Base-by-base conservation (phyloP, 768 basidiomycete species). In the Hericium coralloides region DNA sequence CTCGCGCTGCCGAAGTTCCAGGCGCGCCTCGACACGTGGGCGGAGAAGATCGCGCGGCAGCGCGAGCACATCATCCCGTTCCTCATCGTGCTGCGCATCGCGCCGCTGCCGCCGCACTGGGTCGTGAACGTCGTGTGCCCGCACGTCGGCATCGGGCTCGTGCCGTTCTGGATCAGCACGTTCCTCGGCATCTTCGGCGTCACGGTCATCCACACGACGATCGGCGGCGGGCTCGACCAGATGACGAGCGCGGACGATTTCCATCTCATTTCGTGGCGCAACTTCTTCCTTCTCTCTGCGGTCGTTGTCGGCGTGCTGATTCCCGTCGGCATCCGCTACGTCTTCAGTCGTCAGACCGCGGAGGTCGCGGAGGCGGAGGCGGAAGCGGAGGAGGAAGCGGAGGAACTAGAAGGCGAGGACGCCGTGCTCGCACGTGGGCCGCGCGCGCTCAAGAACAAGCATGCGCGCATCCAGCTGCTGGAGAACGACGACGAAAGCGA, bases 211-310 rank as follows among this genome's bases (percentile, higher is more conserved):
- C 95, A 98, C 66, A 94, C 92, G 0, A 92, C 92, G 14, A 98
- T 98, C 59, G 93, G 93, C 1, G 86, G 89, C 12, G 87, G 94
- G 7, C 77, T 98, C 26, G 95, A 98, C 62, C 84, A 93, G 59
- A 98, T 98, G 95, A 95, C 95, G 5, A 87, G 85, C 48, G 79
- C 95, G 1, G 89, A 82, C 37, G 95, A 98, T 68, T 98, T 98
- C 68, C 86, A 95, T 70, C 79, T 98, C 51, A 82, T 98, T 61
- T 95, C 93, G 56, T 87, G 89, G 84, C 80, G 81, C 58, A 98
- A 98, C 71, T 89, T 95, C 67, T 79, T 95, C 60, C 83, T 87
- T 12, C 76, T 98, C 20, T 79, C 84, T 1, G 91, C 91, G 0
- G 84, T 95, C 52, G 90, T 89, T 56, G 79, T 93, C 12, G 94